These are phyloP conservation scores for Tieghemiomyces parasiticus DNA, from an alignment of 192 early-diverging fungal species.

Conservation along the genomic window DNA sequence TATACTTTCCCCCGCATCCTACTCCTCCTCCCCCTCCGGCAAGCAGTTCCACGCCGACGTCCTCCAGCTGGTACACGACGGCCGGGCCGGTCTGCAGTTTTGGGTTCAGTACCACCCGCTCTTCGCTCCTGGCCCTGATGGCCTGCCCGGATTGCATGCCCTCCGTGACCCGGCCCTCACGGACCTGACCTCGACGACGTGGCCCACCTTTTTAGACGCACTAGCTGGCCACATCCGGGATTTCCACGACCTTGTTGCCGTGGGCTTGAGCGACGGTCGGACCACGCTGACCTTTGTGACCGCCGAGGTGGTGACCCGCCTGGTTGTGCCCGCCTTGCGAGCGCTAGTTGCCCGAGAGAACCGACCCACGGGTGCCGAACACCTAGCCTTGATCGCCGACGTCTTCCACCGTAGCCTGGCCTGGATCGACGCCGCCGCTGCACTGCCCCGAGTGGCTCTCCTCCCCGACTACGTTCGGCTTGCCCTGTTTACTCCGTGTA, in stretches of 20 bases:
- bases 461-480: neutral
- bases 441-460: neutral
- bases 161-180: neutral
- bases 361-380: too few relatives aligned
- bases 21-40: too few relatives aligned
- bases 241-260: neutral
- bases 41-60: conserved; percentile 7
- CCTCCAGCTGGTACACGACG: neutral
- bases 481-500: too few relatives aligned
- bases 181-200: neutral
- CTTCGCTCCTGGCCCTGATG: neutral
- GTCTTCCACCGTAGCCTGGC: neutral
- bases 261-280: neutral
- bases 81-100: neutral
- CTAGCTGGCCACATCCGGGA: neutral
- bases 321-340: neutral
- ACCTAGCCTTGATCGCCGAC: neutral
- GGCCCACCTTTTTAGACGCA: neutral
- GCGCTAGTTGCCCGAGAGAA: too few relatives aligned
- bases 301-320: neutral
- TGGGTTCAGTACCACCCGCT: conserved; percentile 1
- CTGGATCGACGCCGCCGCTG: neutral
- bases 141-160: neutral
- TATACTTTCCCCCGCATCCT: too few relatives aligned
- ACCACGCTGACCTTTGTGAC: neutral